Base-by-base conservation (phyloP, 768 basidiomycete genomes). In the Auricularia heimuer region DNA sequence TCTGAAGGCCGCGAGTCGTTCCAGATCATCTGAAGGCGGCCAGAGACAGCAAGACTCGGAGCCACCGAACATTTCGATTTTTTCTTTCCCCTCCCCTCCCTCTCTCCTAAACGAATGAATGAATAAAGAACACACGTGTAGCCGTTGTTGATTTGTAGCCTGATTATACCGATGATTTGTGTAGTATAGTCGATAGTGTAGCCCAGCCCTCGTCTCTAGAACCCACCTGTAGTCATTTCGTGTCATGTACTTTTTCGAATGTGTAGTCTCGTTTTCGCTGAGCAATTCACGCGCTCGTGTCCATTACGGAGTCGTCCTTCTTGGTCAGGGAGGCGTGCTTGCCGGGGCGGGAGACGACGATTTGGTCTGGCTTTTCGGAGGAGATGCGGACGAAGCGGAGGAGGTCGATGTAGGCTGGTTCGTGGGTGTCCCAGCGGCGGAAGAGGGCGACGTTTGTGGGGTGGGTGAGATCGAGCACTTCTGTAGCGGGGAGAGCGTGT, bases 391-490 rank as follows among this genome's bases (percentile, higher is more conserved):
- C 83, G 74, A 88, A 90, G 54, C 89, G 86, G 62, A 94, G 78
- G 16, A 86, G 79, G 62, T 88, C 81, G 47, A 88, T 79, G 72
- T 82, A 94, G 3, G 87, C 83, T 3, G 84, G 75, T 69, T 91
- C 89, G 66, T 82, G 84, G 68, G 89, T 86, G 69, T 92, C 89
- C 92, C 92, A 94, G 65, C 77, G 75, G 47, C 88, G 82, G 72
- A 92, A 90, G 3, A 92, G 77, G 35, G 81, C 81, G 45, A 90
- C 86, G 16, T 83, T 93, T 10, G 79, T 73, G n/a, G 77, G 73
- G 68, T 93, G 84, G 0, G 90, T 92, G 34, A 94, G 79, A 74
- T 94, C 92, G 6, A 85, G 82, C 39, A 93, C 80, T 77, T 94
- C 92, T 93, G 71, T 61, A 60, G 65, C 47, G 42, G 45, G 42